Percentiles rank a stretch among this genome's conserved stretches.
These are phyloP conservation scores for Fraxinus angustifolia DNA, from an alignment of 305 asterid species.

Conservation along the genomic window DNA sequence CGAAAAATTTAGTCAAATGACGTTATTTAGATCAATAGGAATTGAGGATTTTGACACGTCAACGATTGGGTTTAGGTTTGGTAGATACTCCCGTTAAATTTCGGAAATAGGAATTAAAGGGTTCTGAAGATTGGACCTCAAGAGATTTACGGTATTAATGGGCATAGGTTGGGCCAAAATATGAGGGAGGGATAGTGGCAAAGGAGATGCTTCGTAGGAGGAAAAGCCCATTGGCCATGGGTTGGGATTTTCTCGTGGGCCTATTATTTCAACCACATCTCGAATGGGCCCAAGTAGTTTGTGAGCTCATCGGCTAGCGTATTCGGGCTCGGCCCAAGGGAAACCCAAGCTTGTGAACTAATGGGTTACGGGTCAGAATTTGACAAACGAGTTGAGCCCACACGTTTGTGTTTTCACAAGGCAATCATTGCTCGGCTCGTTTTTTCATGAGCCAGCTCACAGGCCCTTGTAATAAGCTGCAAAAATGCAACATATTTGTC, in stretches of 20 bases:
- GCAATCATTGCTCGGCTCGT: neutral
- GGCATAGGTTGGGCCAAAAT: neutral
- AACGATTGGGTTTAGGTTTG: neutral
- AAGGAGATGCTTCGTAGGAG: neutral
- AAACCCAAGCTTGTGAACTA: neutral
- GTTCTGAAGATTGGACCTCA: neutral
- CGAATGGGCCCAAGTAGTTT: neutral
- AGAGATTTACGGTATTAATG: neutral
- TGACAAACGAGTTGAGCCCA: neutral
- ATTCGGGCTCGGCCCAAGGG: neutral
- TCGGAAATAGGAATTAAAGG: neutral
- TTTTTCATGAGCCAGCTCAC: neutral
- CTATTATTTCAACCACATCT: neutral
- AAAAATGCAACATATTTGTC: neutral
- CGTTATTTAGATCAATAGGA: slow-evolving; percentile 12
- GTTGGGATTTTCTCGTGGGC: neutral
- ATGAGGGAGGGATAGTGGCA: neutral
- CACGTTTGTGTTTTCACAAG: neutral
- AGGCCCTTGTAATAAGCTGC: neutral
- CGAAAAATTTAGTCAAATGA: neutral
- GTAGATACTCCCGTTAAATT: neutral
- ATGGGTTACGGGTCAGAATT: neutral
- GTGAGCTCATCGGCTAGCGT: neutral
- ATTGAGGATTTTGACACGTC: neutral
- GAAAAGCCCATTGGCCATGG: neutral